A percentile compares a stretch with the other conserved stretches of the same genome.
Conservation (phyloP, 306 rosid genomes). For the Fragaria nilgerrensis region DNA sequence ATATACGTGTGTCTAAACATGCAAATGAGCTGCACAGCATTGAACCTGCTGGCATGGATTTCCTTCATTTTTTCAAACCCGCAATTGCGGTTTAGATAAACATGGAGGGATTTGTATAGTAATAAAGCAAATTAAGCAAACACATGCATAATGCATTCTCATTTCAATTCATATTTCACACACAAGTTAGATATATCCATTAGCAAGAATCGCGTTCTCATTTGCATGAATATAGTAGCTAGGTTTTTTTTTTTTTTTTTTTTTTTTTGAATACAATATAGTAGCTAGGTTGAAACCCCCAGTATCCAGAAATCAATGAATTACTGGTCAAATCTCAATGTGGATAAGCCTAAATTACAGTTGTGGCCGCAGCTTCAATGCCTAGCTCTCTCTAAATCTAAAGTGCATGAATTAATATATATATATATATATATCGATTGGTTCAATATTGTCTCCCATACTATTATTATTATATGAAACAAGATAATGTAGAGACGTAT, state of each 20-base stretch:
- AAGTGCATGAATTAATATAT: neutral
- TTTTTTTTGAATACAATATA: too few species aligned
- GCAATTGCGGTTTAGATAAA: constrained; percentile 2
- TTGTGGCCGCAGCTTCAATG: neutral
- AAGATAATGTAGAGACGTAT: neutral
- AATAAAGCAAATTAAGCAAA: neutral
- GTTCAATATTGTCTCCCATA: neutral
- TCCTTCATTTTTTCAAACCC: neutral
- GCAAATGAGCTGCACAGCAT: too few species aligned
- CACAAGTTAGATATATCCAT: neutral
- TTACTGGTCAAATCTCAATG: neutral
- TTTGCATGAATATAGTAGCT: neutral
- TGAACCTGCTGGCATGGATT: neutral
- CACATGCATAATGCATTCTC: neutral
- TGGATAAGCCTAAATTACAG: neutral
- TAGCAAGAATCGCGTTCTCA: neutral
- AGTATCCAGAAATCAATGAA: neutral
- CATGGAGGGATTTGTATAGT: neutral
- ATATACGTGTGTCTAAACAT: too few species aligned
- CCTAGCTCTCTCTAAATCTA: neutral
- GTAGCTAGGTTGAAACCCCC: neutral
- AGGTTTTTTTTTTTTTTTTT: too few species aligned
- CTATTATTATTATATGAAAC: neutral
- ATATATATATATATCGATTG: neutral
- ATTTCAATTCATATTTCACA: neutral